Evolutionary conservation across 208 protist genomes (phyloP).

Genomic region (Acanthamoeba sp.): DNA sequence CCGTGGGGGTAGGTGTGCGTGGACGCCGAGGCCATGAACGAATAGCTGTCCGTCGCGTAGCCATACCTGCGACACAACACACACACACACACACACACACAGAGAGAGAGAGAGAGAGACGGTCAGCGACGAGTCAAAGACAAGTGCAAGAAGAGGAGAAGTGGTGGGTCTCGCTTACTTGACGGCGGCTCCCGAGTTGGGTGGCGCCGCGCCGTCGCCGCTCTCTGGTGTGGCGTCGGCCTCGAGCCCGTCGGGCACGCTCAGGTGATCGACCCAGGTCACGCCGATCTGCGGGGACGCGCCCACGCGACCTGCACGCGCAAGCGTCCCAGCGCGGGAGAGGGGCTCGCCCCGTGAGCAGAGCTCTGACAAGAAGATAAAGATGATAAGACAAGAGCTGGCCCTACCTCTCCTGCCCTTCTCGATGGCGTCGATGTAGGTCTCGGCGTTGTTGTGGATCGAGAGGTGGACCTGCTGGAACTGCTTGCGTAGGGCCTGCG

Average conservation of each 20-base stretch:
- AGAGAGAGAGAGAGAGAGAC: no score
- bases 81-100: no score
- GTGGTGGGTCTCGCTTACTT: no score
- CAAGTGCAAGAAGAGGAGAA: no score
- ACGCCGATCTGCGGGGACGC: not conserved
- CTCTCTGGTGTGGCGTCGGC: no score
- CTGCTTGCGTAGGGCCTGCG: not conserved
- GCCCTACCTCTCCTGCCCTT: not conserved
- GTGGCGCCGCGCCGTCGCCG: no score
- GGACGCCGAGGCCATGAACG: not conserved
- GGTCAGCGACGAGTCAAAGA: no score
- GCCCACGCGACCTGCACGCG: not conserved
- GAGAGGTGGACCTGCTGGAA: slow-evolving; percentile 27
- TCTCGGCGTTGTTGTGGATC: not conserved
- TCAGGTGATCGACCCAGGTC: slow-evolving; percentile 4
- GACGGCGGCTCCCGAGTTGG: not conserved
- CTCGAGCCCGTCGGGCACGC: not conserved
- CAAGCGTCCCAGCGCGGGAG: not conserved
- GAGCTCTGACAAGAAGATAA: no score
- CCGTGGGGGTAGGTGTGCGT: not conserved
- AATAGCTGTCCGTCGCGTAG: not conserved
- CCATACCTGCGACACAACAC: not conserved
- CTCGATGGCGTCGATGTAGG: slow-evolving; percentile 11
- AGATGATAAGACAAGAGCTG: no score
- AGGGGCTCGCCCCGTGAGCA: no score